A percentile compares a stretch with the other conserved stretches of the same genome.
phyloP scores from a whole-genome alignment of 495 filamentous ascomycete species.

The Choiromyces venosus region DNA sequence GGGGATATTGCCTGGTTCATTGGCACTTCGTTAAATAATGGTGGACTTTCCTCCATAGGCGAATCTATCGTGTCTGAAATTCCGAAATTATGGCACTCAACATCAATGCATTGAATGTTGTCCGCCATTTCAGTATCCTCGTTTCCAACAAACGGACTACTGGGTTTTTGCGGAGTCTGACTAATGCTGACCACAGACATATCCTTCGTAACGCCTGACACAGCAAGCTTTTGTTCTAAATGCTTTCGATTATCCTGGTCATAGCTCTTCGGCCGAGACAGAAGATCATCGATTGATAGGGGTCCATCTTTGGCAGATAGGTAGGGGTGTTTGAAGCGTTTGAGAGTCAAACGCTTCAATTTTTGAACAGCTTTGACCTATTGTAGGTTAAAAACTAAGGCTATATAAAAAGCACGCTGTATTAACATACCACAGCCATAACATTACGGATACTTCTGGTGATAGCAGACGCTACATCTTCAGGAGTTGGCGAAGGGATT shows the following conservation, averaged over 20 bases:
- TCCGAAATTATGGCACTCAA: background rate
- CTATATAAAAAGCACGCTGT: background rate
- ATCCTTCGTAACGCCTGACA: constrained; percentile 19
- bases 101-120: background rate
- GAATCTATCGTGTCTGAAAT: constrained; percentile 15
- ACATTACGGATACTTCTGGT: constrained; percentile 79
- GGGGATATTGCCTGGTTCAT: constrained; percentile 65
- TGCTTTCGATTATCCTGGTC: constrained; percentile 43
- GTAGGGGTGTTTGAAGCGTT: constrained; percentile 17
- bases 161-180: constrained; percentile 28
- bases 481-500: constrained; percentile 73
- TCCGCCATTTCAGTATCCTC: constrained; percentile 25
- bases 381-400: background rate
- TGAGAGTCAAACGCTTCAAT: constrained; percentile 63
- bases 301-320: constrained; percentile 1
- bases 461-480: constrained; percentile 85
- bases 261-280: constrained; percentile 44
- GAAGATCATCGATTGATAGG: constrained; percentile 44
- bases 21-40: constrained; percentile 33
- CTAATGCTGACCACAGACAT: constrained; percentile 34
- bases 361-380: constrained; percentile 88
- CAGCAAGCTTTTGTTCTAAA: constrained; percentile 32
- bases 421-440: constrained; percentile 66
- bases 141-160: constrained; percentile 19
- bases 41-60: background rate